Base-by-base conservation (phyloP, 768 basidiomycete species). In the Boletus rubropictus region DNA sequence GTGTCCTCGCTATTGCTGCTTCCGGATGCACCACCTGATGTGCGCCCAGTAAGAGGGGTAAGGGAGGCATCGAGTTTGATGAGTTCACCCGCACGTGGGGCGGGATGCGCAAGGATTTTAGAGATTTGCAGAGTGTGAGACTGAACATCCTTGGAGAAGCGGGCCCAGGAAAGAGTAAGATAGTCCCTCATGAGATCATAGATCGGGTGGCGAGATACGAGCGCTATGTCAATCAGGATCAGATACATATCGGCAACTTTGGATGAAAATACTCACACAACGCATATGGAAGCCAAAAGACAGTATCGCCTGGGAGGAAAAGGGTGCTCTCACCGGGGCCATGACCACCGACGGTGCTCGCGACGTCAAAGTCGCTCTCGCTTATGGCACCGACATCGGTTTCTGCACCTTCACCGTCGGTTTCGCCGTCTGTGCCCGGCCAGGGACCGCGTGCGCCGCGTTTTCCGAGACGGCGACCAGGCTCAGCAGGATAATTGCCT, bases 131-230 rank as follows among this genome's bases (percentile, higher is more conserved):
- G 74, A 8, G 91, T 90, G 60, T 96, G 93, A 0, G 87, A 86
- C 67, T 90, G 88, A 4, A 94, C 90, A 58, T 95, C 90, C 68
- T 94, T 94, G 44, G 88, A 88, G 70, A 91, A 92, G 40, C 89
- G 84, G 15, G 91, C 91, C 90, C 91, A 94, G 4, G 86, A 89
- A 37, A 96, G 81, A n/a, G 92, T 92, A 36, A 98, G 79, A 60
- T 89, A 94, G 69, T 98, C 94, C 44, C 88, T 79, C 87, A 97
- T 90, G 46, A 95, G 75, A 61, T 94, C 91, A 69, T 94, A 96
- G 54, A 96, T 89, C 0, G 93, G 93, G 64, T 89, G 88, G 20
- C 89, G 83, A 39, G 93, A 95, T 24, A 93, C 91, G 59, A 90
- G 76, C 14, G 86, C 88, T 89, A 54, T n/a, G 35, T 50, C 42